These are phyloP conservation scores for Eucalyptus camaldulensis DNA, from an alignment of 345 rosid genomes.

Conservation along the genomic window DNA sequence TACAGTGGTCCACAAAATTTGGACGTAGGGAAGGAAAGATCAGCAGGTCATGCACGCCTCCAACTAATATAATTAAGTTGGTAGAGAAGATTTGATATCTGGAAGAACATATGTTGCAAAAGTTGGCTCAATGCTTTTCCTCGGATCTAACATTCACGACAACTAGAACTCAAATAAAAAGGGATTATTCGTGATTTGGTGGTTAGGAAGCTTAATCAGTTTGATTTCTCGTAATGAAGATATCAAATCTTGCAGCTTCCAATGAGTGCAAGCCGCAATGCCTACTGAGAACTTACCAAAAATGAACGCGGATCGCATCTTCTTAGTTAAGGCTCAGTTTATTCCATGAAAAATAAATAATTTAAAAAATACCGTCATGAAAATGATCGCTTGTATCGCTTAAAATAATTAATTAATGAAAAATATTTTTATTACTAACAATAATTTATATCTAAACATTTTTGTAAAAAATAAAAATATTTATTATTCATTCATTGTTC, in stretches of 20 bases:
- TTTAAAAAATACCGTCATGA: no score
- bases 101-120: background rate
- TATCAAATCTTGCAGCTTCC: background rate
- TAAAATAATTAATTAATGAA: background rate
- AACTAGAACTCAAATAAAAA: background rate
- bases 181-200: background rate
- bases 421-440: background rate
- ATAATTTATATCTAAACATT: background rate
- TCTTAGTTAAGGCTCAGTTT: background rate
- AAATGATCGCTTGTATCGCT: background rate
- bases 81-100: background rate
- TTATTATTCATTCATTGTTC: background rate
- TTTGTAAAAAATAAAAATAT: background rate
- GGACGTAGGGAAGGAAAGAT: background rate
- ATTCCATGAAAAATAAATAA: rapidly evolving
- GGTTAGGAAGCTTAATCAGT: background rate
- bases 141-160: background rate
- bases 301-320: background rate
- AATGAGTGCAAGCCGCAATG: background rate
- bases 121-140: background rate
- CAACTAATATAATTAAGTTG: background rate
- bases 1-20: background rate
- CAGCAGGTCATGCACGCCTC: background rate
- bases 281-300: background rate
- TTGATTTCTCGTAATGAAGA: background rate